Conservation (phyloP, 495 filamentous ascomycete species). For the Penicillium simplicissimum region DNA sequence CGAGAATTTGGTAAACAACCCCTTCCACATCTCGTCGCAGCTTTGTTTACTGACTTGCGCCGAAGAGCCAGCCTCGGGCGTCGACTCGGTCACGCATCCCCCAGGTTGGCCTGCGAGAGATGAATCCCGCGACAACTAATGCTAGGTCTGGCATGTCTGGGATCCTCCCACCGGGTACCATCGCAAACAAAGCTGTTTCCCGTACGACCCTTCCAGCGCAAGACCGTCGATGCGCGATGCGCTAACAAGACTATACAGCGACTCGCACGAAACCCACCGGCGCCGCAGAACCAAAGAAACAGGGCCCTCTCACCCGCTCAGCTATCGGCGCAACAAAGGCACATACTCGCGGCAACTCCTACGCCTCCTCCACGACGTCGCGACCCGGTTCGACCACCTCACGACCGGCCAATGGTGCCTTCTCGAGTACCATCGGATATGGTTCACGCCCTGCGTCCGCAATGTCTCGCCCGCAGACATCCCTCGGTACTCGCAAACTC, state of each 20-base stretch:
- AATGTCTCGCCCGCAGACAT: constrained; percentile 47
- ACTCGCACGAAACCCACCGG: constrained; percentile 56
- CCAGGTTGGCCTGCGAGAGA: constrained; percentile 48
- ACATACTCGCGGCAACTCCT: constrained; percentile 43
- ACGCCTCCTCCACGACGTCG: constrained; percentile 45
- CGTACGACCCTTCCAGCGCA: constrained; percentile 31
- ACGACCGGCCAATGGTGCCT: constrained; percentile 51
- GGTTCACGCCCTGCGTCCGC: constrained; percentile 51
- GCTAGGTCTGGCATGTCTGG: constrained; percentile 56
- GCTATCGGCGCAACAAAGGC: constrained; percentile 40
- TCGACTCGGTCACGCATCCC: constrained; percentile 41
- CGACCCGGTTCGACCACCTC: constrained; percentile 49
- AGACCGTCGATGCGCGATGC: not conserved
- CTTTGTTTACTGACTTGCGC: constrained; percentile 7
- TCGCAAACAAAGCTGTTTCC: constrained; percentile 39
- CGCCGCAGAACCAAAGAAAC: constrained; percentile 39
- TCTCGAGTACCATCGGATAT: constrained; percentile 58
- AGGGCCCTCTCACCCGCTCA: constrained; percentile 33
- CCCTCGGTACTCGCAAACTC: constrained; percentile 44
- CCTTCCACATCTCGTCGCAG: constrained; percentile 14
- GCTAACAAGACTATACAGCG: constrained; percentile 36
- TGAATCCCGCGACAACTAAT: constrained; percentile 69
- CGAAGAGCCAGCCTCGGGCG: constrained; percentile 31
- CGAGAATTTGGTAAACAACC: constrained; percentile 36
- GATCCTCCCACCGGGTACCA: constrained; percentile 50